These are phyloP conservation scores for Pueraria montana DNA, from an alignment of 306 rosid genomes.

Conservation along the genomic window DNA sequence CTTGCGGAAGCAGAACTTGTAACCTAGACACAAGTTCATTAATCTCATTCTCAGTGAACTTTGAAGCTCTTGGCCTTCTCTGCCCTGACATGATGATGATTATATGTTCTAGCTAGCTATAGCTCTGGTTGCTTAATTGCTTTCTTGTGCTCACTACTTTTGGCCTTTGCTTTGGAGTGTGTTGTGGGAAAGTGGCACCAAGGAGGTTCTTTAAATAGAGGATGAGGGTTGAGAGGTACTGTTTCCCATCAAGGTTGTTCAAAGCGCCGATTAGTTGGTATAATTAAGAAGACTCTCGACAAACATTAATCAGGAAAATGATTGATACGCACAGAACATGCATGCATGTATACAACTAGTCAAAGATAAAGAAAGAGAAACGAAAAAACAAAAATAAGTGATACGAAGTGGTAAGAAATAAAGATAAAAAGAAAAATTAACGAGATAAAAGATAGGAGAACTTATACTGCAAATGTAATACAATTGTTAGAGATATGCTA, in stretches of 20 bases:
- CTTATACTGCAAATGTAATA: too few relatives aligned
- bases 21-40: constrained; percentile 58
- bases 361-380: background rate
- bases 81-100: constrained; percentile 47
- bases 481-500: too few relatives aligned
- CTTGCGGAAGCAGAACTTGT: constrained; percentile 50
- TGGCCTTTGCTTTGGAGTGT: background rate
- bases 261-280: constrained; percentile 37
- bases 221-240: background rate
- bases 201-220: constrained; percentile 51
- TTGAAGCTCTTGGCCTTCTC: constrained; percentile 54
- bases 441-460: too few relatives aligned
- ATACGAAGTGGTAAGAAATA: too few relatives aligned
- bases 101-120: background rate
- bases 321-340: background rate
- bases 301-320: constrained; percentile 7
- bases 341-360: background rate
- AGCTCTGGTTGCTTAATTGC: background rate
- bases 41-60: constrained; percentile 50
- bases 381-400: too few relatives aligned
- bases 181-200: constrained; percentile 32
- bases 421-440: too few relatives aligned
- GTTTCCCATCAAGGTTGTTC: constrained; percentile 27
- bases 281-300: constrained; percentile 38
- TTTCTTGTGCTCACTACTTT: constrained; percentile 3